Conservation (phyloP, 768 basidiomycete species). For the Leccinellum luteum region DNA sequence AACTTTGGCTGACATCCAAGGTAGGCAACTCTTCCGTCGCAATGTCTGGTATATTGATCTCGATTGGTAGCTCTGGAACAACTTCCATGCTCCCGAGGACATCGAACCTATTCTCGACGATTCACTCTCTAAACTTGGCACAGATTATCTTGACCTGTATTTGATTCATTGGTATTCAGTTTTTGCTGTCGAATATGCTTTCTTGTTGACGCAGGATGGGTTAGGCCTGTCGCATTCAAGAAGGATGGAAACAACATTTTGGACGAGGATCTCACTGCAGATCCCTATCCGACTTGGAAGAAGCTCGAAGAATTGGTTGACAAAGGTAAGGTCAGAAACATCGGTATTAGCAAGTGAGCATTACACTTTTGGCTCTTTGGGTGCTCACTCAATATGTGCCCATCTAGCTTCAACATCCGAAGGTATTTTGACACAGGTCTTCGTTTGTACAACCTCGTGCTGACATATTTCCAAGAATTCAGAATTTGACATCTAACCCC, state of each 20-base stretch:
- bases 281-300: slow-evolving; percentile 79
- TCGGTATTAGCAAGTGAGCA: slow-evolving; percentile 78
- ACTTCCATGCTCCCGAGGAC: slow-evolving; percentile 71
- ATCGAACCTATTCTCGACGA: slow-evolving; percentile 68
- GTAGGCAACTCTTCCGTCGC: slow-evolving; percentile 14
- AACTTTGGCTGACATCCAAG: slow-evolving; percentile 70
- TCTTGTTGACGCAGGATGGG: not conserved
- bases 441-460: not conserved
- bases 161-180: slow-evolving; percentile 67
- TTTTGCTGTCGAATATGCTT: not conserved
- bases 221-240: slow-evolving; percentile 67
- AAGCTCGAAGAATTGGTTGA: slow-evolving; percentile 76
- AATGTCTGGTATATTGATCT: not conserved
- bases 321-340: slow-evolving; percentile 74
- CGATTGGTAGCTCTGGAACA: slow-evolving; percentile 62
- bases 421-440: slow-evolving; percentile 23
- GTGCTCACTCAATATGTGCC: not conserved
- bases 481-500: slow-evolving; percentile 61
- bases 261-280: slow-evolving; percentile 55
- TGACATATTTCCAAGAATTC: slow-evolving; percentile 35
- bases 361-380: not conserved
- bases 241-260: slow-evolving; percentile 48
- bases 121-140: slow-evolving; percentile 56
- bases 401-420: slow-evolving; percentile 57
- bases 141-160: slow-evolving; percentile 76